Percentiles rank a stretch among this genome's conserved stretches.
phyloP scores from a whole-genome alignment of 31 red algal genomes.

The Bonnemaisonia californica region DNA sequence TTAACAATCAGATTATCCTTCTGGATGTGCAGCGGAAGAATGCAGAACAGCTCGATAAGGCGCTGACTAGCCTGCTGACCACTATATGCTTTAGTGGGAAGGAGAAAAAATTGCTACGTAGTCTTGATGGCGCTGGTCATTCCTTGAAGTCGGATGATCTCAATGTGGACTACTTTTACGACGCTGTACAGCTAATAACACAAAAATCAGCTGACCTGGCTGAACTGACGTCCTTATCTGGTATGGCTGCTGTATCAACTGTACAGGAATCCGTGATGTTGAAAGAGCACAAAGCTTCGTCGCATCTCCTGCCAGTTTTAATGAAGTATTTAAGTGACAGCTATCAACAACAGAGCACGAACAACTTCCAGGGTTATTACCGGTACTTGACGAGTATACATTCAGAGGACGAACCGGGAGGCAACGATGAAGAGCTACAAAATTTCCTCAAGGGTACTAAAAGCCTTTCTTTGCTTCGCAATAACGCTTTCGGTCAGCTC shows the following conservation, averaged over 20 bases:
- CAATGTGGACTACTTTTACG: constrained; percentile 15
- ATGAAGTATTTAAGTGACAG: constrained; percentile 26
- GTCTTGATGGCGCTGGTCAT: constrained; percentile 8
- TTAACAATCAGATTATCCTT: constrained; percentile 31
- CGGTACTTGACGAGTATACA: not conserved
- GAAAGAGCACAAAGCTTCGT: constrained; percentile 39
- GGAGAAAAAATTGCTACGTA: constrained; percentile 41
- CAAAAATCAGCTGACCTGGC: constrained; percentile 21
- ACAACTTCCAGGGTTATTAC: constrained; percentile 7
- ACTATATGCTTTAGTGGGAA: constrained; percentile 33
- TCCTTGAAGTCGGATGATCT: constrained; percentile 8
- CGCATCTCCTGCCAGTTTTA: constrained; percentile 33
- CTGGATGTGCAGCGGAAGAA: constrained; percentile 59
- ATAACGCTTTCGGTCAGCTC: constrained; percentile 30
- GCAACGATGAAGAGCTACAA: not conserved
- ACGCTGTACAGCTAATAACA: constrained; percentile 35
- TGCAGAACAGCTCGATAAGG: constrained; percentile 17
- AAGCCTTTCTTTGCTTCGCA: constrained; percentile 43
- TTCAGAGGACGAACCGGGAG: not conserved
- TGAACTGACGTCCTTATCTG: constrained; percentile 30
- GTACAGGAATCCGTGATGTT: constrained; percentile 25
- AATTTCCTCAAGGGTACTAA: constrained; percentile 41
- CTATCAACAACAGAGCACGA: constrained; percentile 2
- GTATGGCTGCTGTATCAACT: constrained; percentile 35
- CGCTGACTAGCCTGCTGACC: constrained; percentile 38